phyloP scores from a whole-genome alignment of 2,329 filamentous ascomycete species.

The Pseudopithomyces maydicus region DNA sequence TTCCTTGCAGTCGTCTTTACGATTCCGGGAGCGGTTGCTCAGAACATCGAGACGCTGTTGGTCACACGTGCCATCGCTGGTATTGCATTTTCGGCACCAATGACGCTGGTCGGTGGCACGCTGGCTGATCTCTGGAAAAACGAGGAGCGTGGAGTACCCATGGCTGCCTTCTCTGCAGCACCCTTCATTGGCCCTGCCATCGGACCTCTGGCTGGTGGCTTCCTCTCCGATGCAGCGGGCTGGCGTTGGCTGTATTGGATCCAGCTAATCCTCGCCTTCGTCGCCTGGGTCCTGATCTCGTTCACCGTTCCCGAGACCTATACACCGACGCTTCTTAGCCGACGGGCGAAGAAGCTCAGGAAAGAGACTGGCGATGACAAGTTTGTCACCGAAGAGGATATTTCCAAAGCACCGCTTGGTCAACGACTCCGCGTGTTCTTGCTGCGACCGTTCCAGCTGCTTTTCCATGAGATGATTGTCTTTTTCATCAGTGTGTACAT shows the following conservation, averaged over 20 bases:
- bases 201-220: slow-evolving; percentile 70
- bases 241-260: slow-evolving; percentile 66
- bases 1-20: slow-evolving; percentile 76
- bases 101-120: slow-evolving; percentile 84
- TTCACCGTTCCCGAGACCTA: slow-evolving; percentile 59
- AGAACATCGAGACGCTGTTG: slow-evolving; percentile 77
- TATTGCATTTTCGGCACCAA: slow-evolving; percentile 82
- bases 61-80: slow-evolving; percentile 79
- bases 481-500: slow-evolving; percentile 85
- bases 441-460: slow-evolving; percentile 80
- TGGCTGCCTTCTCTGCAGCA: slow-evolving; percentile 83
- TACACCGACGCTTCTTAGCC: slow-evolving; percentile 54
- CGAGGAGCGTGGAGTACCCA: slow-evolving; percentile 83
- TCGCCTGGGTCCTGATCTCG: slow-evolving; percentile 50
- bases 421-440: slow-evolving; percentile 77
- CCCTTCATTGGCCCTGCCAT: slow-evolving; percentile 81
- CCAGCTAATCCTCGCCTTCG: slow-evolving; percentile 53
- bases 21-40: slow-evolving; percentile 76
- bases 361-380: slow-evolving; percentile 68
- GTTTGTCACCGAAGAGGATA: slow-evolving; percentile 79
- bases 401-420: slow-evolving; percentile 71
- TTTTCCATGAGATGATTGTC: slow-evolving; percentile 84
- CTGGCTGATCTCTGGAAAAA: slow-evolving; percentile 83
- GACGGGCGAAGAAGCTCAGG: slow-evolving; percentile 57
- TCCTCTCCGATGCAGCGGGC: slow-evolving; percentile 66